Evolutionary conservation across 345 rosid genomes (phyloP).

Genomic region (Eucalyptus viminalis): DNA sequence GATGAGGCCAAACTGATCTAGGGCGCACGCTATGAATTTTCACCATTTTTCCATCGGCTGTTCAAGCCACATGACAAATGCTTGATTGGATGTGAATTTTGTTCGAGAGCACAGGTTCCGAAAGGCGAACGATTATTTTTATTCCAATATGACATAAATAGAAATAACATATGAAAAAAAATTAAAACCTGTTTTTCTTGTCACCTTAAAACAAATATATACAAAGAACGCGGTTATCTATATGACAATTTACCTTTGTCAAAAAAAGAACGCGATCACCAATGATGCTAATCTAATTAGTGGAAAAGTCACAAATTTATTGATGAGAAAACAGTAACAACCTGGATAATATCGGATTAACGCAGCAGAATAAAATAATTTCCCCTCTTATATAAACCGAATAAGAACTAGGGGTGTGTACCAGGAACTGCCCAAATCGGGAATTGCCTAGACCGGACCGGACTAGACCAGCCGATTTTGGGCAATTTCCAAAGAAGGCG

Average conservation of each 20-base stretch:
- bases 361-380: no score
- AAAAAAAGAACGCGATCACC: background rate
- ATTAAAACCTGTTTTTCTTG: background rate
- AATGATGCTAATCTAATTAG: background rate
- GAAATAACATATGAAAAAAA: background rate
- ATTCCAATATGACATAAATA: background rate
- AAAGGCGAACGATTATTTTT: background rate
- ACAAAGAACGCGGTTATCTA: background rate
- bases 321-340: no score
- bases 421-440: accelerated
- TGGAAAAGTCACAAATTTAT: background rate
- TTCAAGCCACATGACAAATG: background rate
- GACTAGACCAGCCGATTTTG: accelerated
- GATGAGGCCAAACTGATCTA: background rate
- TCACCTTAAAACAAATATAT: background rate
- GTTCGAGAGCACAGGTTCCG: background rate
- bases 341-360: accelerated
- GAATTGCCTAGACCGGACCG: accelerated
- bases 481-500: accelerated
- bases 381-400: no score
- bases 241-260: background rate
- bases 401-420: no score
- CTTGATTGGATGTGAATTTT: background rate
- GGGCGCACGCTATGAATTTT: background rate
- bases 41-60: background rate